Evolutionary conservation across 1,284 basidiomycete genomes (phyloP), one percentile per base, ranked within the genome.

Genomic region (Mycena citricolor): DNA sequence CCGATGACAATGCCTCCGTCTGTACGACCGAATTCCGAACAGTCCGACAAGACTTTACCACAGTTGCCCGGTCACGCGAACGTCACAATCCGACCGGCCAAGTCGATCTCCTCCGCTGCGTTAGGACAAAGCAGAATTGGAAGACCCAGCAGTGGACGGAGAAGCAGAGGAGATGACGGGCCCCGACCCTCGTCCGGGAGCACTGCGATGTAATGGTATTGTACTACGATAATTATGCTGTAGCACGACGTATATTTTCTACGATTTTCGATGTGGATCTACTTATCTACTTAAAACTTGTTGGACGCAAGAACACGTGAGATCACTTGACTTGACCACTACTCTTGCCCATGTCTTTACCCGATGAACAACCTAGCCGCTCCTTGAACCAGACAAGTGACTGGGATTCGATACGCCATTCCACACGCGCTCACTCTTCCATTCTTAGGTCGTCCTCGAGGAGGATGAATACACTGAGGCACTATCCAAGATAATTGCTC

Each of bases 391-490:
- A 29, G 10, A 29, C 26, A 10, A 10, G 10, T 29, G n/a, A n/a
- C n/a, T n/a, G n/a, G n/a, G n/a, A n/a, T n/a, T n/a, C n/a, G n/a
- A n/a, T 8, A 21, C 33, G n/a, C n/a, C n/a, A n/a, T n/a, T n/a
- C n/a, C n/a, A n/a, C n/a, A n/a, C n/a, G n/a, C n/a, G n/a, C n/a
- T n/a, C n/a, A n/a, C n/a, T n/a, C n/a, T n/a, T n/a, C n/a, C n/a
- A n/a, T n/a, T n/a, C n/a, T n/a, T n/a, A n/a, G n/a, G n/a, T n/a
- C n/a, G n/a, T n/a, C n/a, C n/a, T 51, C 8, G 87, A 90, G 44
- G 95, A 99, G 71, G 94, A 98, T 56, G 90, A 93, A 59, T 99
- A 99, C 63, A 94, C 92, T 1, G 81, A 80, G 39, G 89, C 90
- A 1, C 76, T 99, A n/a, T 92, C 91, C 3, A 78, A 84, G 38